phyloP scores from a whole-genome alignment of 2,329 filamentous ascomycete species.

The Scytalidium sp. region DNA sequence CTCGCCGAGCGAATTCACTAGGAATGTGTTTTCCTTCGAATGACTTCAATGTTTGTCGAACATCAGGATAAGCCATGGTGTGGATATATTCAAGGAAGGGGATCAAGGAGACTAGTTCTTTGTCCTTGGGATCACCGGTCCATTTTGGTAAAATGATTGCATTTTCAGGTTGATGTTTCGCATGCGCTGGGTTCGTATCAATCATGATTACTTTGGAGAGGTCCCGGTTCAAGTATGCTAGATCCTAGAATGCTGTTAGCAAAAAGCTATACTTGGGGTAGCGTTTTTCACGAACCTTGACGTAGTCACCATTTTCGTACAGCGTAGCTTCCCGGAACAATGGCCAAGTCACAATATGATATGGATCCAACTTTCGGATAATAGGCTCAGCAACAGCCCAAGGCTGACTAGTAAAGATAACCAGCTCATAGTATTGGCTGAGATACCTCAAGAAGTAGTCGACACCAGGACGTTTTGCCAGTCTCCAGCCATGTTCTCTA shows the following conservation, averaged over 20 bases:
- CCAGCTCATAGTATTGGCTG: slow-evolving; percentile 96
- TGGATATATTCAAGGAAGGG: slow-evolving; percentile 97
- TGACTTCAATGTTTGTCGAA: slow-evolving; percentile 80
- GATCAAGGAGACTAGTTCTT: slow-evolving; percentile 82
- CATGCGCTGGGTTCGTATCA: slow-evolving; percentile 80
- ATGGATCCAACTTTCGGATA: slow-evolving; percentile 90
- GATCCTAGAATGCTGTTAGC: slow-evolving; percentile 58
- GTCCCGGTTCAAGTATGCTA: slow-evolving; percentile 96
- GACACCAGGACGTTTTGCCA: slow-evolving; percentile 90
- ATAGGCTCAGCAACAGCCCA: slow-evolving; percentile 82
- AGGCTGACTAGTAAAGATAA: slow-evolving; percentile 89
- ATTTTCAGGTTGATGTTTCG: slow-evolving; percentile 92
- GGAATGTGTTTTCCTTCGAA: slow-evolving; percentile 90
- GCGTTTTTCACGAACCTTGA: slow-evolving; percentile 66
- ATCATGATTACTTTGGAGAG: slow-evolving; percentile 93
- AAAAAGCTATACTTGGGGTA: neutral
- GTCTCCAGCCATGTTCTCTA: slow-evolving; percentile 89
- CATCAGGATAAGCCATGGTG: slow-evolving; percentile 87
- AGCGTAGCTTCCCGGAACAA: slow-evolving; percentile 95
- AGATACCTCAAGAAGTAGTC: slow-evolving; percentile 98
- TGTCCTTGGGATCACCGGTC: slow-evolving; percentile 80
- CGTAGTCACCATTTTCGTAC: slow-evolving; percentile 91
- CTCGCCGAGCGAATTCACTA: slow-evolving; percentile 82
- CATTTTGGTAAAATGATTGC: slow-evolving; percentile 89
- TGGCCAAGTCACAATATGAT: slow-evolving; percentile 92